phyloP scores from a whole-genome alignment of 805 yeast genomes.

The Wickerhamiella spandovensis region DNA sequence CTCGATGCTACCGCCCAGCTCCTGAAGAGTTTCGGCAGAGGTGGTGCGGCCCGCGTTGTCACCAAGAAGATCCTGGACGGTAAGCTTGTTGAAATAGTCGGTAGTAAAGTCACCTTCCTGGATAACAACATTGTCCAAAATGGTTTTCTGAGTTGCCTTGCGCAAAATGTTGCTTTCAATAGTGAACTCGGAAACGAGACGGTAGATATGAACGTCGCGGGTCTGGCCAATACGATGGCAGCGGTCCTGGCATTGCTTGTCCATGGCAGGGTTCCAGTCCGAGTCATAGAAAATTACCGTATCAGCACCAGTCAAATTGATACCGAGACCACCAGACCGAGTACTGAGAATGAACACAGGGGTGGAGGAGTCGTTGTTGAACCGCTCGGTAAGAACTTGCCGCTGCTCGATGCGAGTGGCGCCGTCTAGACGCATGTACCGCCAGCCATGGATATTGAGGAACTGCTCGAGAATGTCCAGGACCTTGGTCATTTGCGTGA shows the following conservation, averaged over 20 bases:
- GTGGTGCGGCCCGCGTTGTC: constrained; percentile 32
- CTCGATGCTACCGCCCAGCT: constrained; percentile 27
- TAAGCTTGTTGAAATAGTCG: constrained; percentile 79
- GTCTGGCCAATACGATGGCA: constrained; percentile 99
- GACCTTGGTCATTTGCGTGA: constrained; percentile 97
- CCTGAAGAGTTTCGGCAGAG: constrained; percentile 20
- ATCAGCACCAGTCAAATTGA: constrained; percentile 95
- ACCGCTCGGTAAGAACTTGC: constrained; percentile 83
- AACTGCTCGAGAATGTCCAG: constrained; percentile 87
- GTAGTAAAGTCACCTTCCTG: constrained; percentile 98
- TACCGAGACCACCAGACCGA: constrained; percentile 97
- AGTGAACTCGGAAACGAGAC: constrained; percentile 91
- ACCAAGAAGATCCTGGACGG: constrained; percentile 76
- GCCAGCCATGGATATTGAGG: constrained; percentile 83
- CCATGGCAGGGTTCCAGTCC: constrained; percentile 99
- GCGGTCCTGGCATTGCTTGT: constrained; percentile 96
- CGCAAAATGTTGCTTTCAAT: constrained; percentile 88
- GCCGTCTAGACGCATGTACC: constrained; percentile 92
- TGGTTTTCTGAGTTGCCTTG: constrained; percentile 90
- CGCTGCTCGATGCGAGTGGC: constrained; percentile 96
- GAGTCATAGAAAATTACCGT: constrained; percentile 96
- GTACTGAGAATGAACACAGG: constrained; percentile 89
- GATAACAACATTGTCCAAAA: constrained; percentile 85
- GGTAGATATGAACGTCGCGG: constrained; percentile 91
- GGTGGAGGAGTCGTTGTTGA: constrained; percentile 71